Evolutionary conservation across 1,284 basidiomycete species (phyloP), one percentile per base, ranked within the genome.

Genomic region (Sporisorium reilianum): DNA sequence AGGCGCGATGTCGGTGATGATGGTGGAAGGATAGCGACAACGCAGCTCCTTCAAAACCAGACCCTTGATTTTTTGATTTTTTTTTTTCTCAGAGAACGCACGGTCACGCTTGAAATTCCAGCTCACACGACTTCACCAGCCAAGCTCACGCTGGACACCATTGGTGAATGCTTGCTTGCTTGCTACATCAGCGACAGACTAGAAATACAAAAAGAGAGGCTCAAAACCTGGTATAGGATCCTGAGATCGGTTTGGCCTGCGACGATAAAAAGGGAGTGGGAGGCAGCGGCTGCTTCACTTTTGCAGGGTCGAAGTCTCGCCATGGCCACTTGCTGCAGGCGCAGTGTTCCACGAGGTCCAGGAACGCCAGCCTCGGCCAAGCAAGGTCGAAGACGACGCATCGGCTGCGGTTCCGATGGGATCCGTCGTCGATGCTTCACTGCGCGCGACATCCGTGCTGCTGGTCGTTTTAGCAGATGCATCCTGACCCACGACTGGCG

Each of bases 291-390:
- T n/a, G 4, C 23, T 32, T 38, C 48, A 61, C 49, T 56, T 56
- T n/a, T 60, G 44, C 18, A 36, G 18, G 5, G 44, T 49, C 8
- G 55, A 10, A 11, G 26, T 45, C n/a, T 61, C 59, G 44, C 54
- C 26, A n/a, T 16, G 42, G 4, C 36, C 38, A 9, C 14, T n/a
- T 2, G 23, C 38, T 4, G 54, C 38, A 28, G 59, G n/a, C 11
- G 55, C 40, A 41, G 62, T 44, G 34, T 62, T 71, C 68, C 68
- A 71, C 2, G 60, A 55, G 26, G 68, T 46, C 63, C 68, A 71
- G 12, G 68, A 65, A 9, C 63, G 54, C 68, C 68, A 71, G 34
- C 63, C 68, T 23, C 55, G 62, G 30, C 48, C 55, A 22, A 58
- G 22, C 14, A 60, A 11, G 3, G 58, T 55, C 9, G 62, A 58